phyloP scores from a whole-genome alignment of 2,329 filamentous ascomycete genomes.

The Aspergillus sp. region DNA sequence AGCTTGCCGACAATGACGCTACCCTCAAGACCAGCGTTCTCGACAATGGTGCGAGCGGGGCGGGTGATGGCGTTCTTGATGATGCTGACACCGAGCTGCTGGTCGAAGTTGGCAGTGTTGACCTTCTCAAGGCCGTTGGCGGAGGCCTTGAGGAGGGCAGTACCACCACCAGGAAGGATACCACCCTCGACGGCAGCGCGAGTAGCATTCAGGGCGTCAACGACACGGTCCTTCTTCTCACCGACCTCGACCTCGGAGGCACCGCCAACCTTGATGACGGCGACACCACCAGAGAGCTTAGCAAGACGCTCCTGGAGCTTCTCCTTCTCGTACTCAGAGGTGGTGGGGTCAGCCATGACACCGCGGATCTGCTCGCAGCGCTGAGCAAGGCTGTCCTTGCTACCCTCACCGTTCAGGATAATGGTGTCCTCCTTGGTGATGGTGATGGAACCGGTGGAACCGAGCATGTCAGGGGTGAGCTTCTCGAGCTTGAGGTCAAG shows the following conservation, averaged over 20 bases:
- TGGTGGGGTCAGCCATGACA: conserved; percentile 86
- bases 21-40: conserved; percentile 95
- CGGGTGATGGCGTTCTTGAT: conserved; percentile 97
- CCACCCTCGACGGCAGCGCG: conserved; percentile 98
- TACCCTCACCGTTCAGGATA: conserved; percentile 91
- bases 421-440: conserved; percentile 99
- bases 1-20: conserved; percentile 97
- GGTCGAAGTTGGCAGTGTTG: conserved; percentile 94
- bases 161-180: conserved; percentile 97
- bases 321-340: conserved; percentile 99
- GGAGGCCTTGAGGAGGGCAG: conserved; percentile 93
- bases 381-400: conserved; percentile 87
- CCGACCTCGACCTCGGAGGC: conserved; percentile 96
- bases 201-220: conserved; percentile 95
- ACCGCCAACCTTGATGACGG: conserved; percentile 98
- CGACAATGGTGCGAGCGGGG: conserved; percentile 88
- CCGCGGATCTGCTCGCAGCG: conserved; percentile 99
- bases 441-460: conserved; percentile 94
- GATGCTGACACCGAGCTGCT: conserved; percentile 96
- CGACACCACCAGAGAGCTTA: conserved; percentile 97
- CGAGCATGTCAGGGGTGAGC: conserved; percentile 90
- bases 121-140: conserved; percentile 75
- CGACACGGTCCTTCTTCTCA: conserved; percentile 99
- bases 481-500: conserved; percentile 99
- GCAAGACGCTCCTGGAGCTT: conserved; percentile 99